Evolutionary conservation across 345 rosid genomes (phyloP), one percentile per base, ranked within the genome.

Genomic region (Cardamine occulta): DNA sequence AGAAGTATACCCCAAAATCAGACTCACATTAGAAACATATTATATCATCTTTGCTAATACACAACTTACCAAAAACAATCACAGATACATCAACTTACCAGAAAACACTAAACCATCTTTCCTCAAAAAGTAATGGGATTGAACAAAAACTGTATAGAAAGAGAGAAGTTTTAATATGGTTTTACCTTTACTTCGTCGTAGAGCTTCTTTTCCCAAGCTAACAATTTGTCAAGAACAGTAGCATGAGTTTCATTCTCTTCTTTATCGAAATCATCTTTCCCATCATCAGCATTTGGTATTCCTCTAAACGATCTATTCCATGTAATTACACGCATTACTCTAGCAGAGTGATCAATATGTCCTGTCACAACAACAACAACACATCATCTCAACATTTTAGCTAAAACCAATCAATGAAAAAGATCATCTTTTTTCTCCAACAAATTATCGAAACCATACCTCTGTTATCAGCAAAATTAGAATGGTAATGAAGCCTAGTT

Each of bases 171-270:
- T 24, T 17, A 10, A 26, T 53, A 29, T 39, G 32, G 48, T 82
- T 82, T 68, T 74, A 95, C 99, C 96, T 89, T 95, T 37, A 95
- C 99, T 89, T 95, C 98, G 65, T 95, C 98, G 62, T 90, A 95
- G 53, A 95, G 96, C 88, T 93, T 95, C 71, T 93, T 95, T 24
- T 95, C 97, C 99, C 99, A 95, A 4, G 98, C 99, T 54, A 93
- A 83, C 88, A 95, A 84, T 74, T 95, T 95, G 79, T 95, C 98
- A 88, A 95, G 86, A 55, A 95, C 91, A 31, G 97, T 89, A 47
- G 99, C 99, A 75, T 92, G 98, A 62, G 98, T 95, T 86, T 92
- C 96, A 68, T 90, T 70, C 74, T 88, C 97, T 62, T 87, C 98
- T 1, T 82, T 75, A 70, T 90, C 98, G 14, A 86, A 86, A 75